Evolutionary conservation across 2,329 filamentous ascomycete species (phyloP), one percentile per base, ranked within the genome.

Genomic region (Knoxdaviesia capensis): DNA sequence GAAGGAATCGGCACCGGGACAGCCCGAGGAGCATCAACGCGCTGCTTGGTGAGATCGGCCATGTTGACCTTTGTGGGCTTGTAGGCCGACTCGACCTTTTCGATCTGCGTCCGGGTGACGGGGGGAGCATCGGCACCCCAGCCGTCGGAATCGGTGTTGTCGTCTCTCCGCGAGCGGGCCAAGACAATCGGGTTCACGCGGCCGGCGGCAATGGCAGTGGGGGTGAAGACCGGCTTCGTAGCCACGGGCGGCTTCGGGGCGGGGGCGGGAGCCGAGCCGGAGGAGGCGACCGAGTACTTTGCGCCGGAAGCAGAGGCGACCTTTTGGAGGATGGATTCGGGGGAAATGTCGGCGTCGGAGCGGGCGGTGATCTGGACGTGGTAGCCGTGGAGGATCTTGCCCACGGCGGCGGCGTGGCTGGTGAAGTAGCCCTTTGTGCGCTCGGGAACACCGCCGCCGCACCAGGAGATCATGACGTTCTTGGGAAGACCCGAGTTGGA

Each of bases 401-500:
- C 78, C 34, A 96, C 86, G 39, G 85, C 80, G 46, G 81, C 78
- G 39, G 90, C 66, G 61, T 98, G 88, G 62, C 86, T 94, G 50
- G 85, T 94, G 58, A 98, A 98, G 63, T 96, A 96, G 49, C 90
- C 90, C 63, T 96, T 98, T 47, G 88, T 96, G 53, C 88, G 72
- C 63, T 98, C 90, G n/a, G 90, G 90, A 10, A 98, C 90, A 51
- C 90, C 90, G 55, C 92, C 88, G 50, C 90, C 90, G 59, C 90
- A 98, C 81, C 90, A 98, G 50, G 82, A 87, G 56, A 98, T 85
- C 50, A 98, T 70, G 45, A 93, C 84, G 57, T 78, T 82, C 66
- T 98, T 98, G 40, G 88, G 86, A 10, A 98, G 73, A 28, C 65
- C 66, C 3, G 81, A 84, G 59, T 98, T 98, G 43, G 86, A 82